Evolutionary conservation across 257 asterid species (phyloP), one percentile per base, ranked within the genome.

Genomic region (Nicotiana knightiana): DNA sequence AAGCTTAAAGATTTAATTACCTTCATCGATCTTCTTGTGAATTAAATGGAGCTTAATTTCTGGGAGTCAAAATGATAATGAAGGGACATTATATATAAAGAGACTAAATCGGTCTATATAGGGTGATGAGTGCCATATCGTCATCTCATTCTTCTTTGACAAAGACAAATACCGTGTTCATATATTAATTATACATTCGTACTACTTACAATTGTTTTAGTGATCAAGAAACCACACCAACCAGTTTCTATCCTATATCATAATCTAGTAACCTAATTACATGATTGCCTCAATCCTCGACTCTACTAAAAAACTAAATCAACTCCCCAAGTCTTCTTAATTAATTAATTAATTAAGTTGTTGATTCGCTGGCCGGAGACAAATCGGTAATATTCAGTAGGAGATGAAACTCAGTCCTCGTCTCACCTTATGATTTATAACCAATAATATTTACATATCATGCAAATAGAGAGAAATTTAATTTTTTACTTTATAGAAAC

Each of bases 41-140:
- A 39, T 39, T 39, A 39, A 39, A 68, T 68, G 33, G 33, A 39
- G 24, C 11, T 68, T 68, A 68, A 68, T 37, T 17, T 59, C 54
- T 67, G 76, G 39, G 35, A 4, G 76, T 67, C 77, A 68, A 68
- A 68, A 68, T 68, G 77, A 68, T n/a, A n/a, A 68, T 68, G 77
- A 68, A 68, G 12, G 55, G 33, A n/a, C 57, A 39, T 68, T 35
- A 54, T 54, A 54, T 15, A 54, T 54, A 54, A 54, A 54, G 59
- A 54, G n/a, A 6, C 59, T 54, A 4, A 4, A 54, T 12, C 17
- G 6, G 59, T 54, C 17, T 39, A 68, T 37, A 39, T n/a, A 68
- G 77, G 1, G 1, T 68, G 57, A n/a, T 68, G 9, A 68, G 37
- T 37, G 59, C 6, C 6, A 15, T 54, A 54, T 54, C 8, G 2